Base-by-base conservation (phyloP, 2,329 filamentous ascomycete species). In the Clarireedia hainanense region DNA sequence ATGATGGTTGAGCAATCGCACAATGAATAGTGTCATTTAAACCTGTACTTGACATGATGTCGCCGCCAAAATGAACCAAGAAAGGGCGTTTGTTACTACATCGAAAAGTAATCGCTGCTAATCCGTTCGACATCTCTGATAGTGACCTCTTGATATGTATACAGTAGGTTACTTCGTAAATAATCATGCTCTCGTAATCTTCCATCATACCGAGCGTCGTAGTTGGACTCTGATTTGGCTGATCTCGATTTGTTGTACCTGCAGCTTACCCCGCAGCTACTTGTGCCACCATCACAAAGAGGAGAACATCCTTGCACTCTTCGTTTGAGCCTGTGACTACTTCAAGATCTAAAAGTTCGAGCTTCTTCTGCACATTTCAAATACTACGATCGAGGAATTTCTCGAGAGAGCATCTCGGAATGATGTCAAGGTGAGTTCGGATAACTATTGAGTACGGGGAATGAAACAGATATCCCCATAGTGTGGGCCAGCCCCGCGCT, bases 211-310 rank as follows among this genome's bases (percentile, higher is more conserved):
- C 6, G 5, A 40, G 37, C 9, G 14, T n/a, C 17, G 39, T n/a
- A 42, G 15, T 7, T 42, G 17, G 9, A 34, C 30, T 12, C 30
- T 34, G 30, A 34, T 34, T 42, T 42, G 17, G 1, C 6, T 42
- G 39, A 42, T 42, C 15, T 20, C 17, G 45, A 37, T 17, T 15
- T 27, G 20, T 20, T 37, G 47, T 46, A 37, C 47, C 47, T 51
- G 47, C 47, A 51, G 47, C 53, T 46, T 24, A 47, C 54, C 54
- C 54, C 54, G 54, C 54, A 56, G 26, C 30, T 52, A 34, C 10
- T 56, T 52, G 39, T 40, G 42, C 42, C 14, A 47, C 40, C 49
- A 34, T 14, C 49, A 27, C 24, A 54, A 34, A 40, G 47, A 54
- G 45, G 43, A 14, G n/a, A 42, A 34, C 27, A 42, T 34, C 20